Evolutionary conservation across 192 early-diverging fungal genomes (phyloP).

Genomic region (Coemansia sp.): DNA sequence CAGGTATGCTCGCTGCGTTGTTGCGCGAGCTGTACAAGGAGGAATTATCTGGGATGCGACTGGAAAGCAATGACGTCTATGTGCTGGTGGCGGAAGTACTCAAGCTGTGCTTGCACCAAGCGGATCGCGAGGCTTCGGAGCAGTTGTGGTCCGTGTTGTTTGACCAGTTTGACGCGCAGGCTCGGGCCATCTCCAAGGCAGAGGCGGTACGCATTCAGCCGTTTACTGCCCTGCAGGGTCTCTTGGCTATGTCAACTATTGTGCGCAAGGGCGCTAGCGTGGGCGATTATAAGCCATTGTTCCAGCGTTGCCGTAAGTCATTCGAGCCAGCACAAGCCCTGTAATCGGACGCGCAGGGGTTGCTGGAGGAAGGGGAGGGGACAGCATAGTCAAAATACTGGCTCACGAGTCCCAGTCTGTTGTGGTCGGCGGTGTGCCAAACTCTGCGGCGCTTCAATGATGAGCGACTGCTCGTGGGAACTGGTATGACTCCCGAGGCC

Average conservation of each 20-base stretch:
- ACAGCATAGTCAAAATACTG: conserved; percentile 6
- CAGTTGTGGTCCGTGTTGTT: conserved; percentile 41
- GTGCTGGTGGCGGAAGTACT: conserved; percentile 28
- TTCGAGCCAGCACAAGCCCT: conserved; percentile 22
- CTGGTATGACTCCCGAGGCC: conserved; percentile 42
- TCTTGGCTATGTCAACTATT: conserved; percentile 31
- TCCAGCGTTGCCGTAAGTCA: conserved; percentile 35
- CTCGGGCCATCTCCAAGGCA: conserved; percentile 2
- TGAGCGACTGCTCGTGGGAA: conserved; percentile 59
- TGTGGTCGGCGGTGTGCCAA: conserved; percentile 65
- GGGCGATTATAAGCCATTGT: conserved; percentile 30
- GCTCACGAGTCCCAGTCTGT: conserved; percentile 46
- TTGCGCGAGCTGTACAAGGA: conserved; percentile 38
- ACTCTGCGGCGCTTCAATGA: conserved; percentile 64
- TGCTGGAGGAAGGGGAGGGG: background rate
- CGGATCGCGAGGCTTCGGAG: conserved; percentile 28
- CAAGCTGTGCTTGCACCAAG: conserved; percentile 43
- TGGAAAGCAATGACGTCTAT: conserved; percentile 32
- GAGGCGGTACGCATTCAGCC: conserved; percentile 21
- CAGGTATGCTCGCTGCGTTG: conserved; percentile 43
- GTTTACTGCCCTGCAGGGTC: conserved; percentile 19
- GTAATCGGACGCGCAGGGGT: background rate
- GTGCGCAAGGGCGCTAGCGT: conserved; percentile 52
- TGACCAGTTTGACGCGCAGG: conserved; percentile 29
- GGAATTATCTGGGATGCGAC: conserved; percentile 7